Conservation (phyloP, 352 stramenopile species). For the Saprolegnia diclina region DNA sequence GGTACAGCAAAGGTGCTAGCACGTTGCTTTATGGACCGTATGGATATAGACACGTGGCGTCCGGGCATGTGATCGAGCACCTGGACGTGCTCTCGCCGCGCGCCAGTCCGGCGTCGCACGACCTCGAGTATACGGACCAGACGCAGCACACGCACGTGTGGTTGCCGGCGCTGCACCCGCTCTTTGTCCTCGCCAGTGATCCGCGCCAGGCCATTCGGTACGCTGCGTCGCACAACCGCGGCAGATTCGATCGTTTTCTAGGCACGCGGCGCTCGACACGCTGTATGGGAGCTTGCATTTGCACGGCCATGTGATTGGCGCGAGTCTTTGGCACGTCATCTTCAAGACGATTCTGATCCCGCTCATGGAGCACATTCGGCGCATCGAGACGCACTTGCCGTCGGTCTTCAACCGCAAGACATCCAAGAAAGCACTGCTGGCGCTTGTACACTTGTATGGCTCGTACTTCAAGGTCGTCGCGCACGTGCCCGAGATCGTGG, state of each 20-base stretch:
- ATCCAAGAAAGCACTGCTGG: constrained; percentile 21
- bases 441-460: constrained; percentile 19
- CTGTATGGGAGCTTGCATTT: constrained; percentile 20
- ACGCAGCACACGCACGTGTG: constrained; percentile 8
- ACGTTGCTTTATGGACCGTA: neutral
- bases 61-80: constrained; percentile 8
- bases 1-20: neutral
- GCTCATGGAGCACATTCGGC: constrained; percentile 18
- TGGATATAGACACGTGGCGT: constrained; percentile 16
- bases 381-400: neutral
- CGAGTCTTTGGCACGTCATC: constrained; percentile 19
- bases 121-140: constrained; percentile 13
- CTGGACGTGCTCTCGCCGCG: constrained; percentile 15
- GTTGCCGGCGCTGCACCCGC: constrained; percentile 6
- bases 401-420: constrained; percentile 9
- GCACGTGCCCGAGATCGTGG: constrained; percentile 20
- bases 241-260: neutral
- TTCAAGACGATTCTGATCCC: constrained; percentile 16
- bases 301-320: constrained; percentile 12
- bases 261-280: constrained; percentile 13
- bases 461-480: constrained; percentile 12
- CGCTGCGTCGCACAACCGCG: neutral
- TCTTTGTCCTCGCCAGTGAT: constrained; percentile 4
- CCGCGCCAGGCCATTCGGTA: constrained; percentile 9
- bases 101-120: neutral